Percentiles rank a stretch among this genome's conserved stretches.
Evolutionary conservation across 2,329 filamentous ascomycete species (phyloP).

Genomic region (Alternaria arborescens): DNA sequence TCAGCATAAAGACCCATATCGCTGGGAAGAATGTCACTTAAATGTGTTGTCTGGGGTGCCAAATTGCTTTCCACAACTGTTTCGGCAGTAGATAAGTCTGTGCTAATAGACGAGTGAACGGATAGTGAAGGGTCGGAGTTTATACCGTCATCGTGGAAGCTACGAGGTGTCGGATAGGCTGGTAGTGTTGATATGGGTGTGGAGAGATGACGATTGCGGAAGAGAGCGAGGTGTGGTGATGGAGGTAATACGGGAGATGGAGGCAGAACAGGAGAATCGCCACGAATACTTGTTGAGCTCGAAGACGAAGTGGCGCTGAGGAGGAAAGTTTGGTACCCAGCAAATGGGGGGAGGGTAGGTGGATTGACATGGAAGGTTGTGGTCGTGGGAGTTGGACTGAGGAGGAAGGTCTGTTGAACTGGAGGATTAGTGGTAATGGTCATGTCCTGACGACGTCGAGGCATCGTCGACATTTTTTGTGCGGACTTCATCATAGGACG

Average conservation of each 20-base stretch:
- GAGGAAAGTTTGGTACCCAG: slow-evolving; percentile 1
- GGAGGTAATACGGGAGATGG: not conserved
- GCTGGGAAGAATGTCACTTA: slow-evolving; percentile 12
- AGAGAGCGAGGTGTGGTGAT: not conserved
- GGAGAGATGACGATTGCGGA: not conserved
- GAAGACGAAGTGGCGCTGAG: slow-evolving; percentile 5
- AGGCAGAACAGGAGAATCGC: slow-evolving; percentile 7
- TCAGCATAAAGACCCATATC: not conserved
- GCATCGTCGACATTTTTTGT: not conserved
- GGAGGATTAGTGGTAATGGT: not conserved
- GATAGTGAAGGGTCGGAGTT: not conserved
- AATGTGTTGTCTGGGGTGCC: not conserved
- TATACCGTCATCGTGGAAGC: not conserved
- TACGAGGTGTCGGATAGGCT: not conserved
- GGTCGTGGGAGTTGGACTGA: slow-evolving; percentile 8
- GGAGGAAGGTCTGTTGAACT: slow-evolving; percentile 8
- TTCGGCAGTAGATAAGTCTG: not conserved
- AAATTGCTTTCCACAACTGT: not conserved
- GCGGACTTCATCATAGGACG: too few relatives aligned
- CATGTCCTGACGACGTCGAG: not conserved
- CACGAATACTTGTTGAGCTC: not conserved
- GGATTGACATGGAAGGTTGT: not conserved
- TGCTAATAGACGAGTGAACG: not conserved
- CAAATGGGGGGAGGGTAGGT: not conserved
- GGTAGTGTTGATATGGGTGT: not conserved